phyloP scores from a whole-genome alignment of 345 rosid species.

The Nephelium lappaceum region DNA sequence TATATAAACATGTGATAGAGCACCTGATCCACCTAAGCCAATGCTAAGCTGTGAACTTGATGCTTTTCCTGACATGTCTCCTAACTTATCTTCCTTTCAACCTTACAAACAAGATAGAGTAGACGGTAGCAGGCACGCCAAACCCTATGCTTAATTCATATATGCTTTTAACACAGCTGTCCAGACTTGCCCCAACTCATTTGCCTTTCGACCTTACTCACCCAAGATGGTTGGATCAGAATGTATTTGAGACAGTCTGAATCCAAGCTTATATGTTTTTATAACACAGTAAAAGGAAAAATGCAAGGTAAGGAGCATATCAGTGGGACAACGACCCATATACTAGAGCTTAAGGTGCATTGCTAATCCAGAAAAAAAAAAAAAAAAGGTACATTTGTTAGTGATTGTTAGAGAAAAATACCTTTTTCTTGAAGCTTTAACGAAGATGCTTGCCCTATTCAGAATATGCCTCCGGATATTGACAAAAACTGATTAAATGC shows the following conservation, averaged over 20 bases:
- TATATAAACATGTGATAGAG: constrained; percentile 81
- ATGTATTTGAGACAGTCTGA: neutral
- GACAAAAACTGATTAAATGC: neutral
- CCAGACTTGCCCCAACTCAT: constrained; percentile 41
- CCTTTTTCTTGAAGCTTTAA: neutral
- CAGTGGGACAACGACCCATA: neutral
- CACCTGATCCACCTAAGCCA: constrained; percentile 66
- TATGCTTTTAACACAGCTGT: neutral
- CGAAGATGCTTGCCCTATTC: neutral
- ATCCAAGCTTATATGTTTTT: constrained; percentile 6
- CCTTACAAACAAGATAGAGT: neutral
- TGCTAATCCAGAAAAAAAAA: neutral
- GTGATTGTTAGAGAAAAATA: neutral
- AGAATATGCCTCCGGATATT: constrained; percentile 14
- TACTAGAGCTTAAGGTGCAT: neutral
- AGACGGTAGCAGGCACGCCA: neutral
- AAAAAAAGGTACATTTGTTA: neutral
- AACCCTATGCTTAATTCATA: neutral
- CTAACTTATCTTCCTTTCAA: constrained; percentile 23
- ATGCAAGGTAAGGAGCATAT: neutral
- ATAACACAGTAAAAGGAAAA: neutral
- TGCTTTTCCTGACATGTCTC: constrained; percentile 55
- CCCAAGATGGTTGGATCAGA: neutral
- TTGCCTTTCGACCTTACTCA: constrained; percentile 18
- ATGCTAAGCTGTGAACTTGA: constrained; percentile 67